Evolutionary conservation across 164 flowering plant genomes (phyloP).

Genomic region (Liriodendron chinense): DNA sequence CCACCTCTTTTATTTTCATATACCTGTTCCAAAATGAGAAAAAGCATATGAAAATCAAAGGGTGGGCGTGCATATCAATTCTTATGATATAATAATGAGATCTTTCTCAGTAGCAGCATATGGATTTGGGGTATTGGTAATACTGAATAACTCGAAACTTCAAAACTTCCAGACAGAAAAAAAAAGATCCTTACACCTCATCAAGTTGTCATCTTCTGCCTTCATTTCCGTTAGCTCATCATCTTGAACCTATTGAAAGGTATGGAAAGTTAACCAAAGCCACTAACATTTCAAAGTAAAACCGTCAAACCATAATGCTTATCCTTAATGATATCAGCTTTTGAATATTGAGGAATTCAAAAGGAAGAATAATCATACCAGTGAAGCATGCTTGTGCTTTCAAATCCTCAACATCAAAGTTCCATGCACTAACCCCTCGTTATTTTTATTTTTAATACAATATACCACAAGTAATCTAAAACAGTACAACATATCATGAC

Average conservation of each 20-base stretch:
- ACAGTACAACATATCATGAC: too few relatives aligned
- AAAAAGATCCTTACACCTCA: conserved; percentile 29
- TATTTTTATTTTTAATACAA: too few relatives aligned
- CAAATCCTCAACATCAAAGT: conserved; percentile 91
- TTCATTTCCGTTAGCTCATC: conserved; percentile 52
- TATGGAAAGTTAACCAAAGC: not conserved
- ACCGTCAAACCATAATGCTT: not conserved
- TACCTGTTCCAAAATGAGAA: too few relatives aligned
- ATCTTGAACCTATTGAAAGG: conserved; percentile 62
- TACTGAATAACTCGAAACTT: too few relatives aligned
- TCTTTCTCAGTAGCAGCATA: too few relatives aligned
- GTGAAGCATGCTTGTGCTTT: conserved; percentile 92
- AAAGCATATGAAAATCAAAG: too few relatives aligned
- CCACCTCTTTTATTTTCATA: too few relatives aligned
- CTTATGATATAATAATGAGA: too few relatives aligned
- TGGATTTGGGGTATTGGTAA: too few relatives aligned
- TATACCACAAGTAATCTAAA: too few relatives aligned
- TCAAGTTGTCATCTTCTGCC: conserved; percentile 52
- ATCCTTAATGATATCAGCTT: not conserved
- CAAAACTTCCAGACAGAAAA: too few relatives aligned
- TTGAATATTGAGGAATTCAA: conserved; percentile 2
- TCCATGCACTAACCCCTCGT: conserved; percentile 99
- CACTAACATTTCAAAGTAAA: not conserved
- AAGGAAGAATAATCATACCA: conserved; percentile 43
- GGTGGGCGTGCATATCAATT: too few relatives aligned